Conservation (phyloP, 2,329 filamentous ascomycete genomes). For the Raffaelea ambrosiae region DNA sequence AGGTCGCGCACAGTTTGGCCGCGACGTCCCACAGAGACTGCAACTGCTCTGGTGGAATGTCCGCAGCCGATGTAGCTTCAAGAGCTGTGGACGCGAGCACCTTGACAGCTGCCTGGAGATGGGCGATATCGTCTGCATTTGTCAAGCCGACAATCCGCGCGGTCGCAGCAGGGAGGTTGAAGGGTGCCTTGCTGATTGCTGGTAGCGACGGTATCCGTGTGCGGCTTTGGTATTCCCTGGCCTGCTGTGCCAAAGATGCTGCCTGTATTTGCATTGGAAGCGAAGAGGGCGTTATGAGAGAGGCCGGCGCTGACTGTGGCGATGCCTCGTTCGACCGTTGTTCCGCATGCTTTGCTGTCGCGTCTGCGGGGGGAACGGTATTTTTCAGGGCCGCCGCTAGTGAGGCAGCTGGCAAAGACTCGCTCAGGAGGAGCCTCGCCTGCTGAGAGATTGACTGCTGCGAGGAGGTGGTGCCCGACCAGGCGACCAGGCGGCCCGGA, state of each 20-base stretch:
- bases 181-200: too few relatives aligned
- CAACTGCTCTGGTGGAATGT: background rate
- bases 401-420: too few relatives aligned
- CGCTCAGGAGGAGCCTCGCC: too few relatives aligned
- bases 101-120: background rate
- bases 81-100: background rate
- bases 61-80: background rate
- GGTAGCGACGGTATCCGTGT: background rate
- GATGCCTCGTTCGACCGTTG: too few relatives aligned
- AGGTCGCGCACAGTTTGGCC: conserved; percentile 22
- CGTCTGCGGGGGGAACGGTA: too few relatives aligned
- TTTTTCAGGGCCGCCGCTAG: too few relatives aligned
- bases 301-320: background rate
- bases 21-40: conserved; percentile 15
- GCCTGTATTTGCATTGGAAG: background rate
- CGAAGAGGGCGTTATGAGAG: background rate
- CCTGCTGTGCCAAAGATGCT: conserved; percentile 1
- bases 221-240: conserved; percentile 3
- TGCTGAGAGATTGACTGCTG: too few relatives aligned
- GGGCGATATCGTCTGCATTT: background rate
- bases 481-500: too few relatives aligned
- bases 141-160: background rate
- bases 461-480: too few relatives aligned
- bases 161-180: background rate
- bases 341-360: too few relatives aligned